Conservation (phyloP, 805 yeast species). For the Metschnikowia koreensis region DNA sequence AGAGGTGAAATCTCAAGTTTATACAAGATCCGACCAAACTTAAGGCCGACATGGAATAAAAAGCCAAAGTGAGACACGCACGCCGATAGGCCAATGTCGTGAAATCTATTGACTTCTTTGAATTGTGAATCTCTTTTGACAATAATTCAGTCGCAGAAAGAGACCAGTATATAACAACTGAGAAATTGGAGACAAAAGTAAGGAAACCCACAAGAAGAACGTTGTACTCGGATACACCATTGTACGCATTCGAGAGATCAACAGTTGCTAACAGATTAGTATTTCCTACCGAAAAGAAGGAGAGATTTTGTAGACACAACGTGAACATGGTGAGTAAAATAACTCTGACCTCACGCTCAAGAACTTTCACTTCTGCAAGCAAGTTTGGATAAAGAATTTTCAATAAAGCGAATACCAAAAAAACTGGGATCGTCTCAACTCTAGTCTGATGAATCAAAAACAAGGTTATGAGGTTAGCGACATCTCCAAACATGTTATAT, state of each 20-base stretch:
- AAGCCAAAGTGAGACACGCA: conserved; percentile 42
- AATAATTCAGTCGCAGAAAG: conserved; percentile 39
- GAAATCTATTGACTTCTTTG: conserved; percentile 5
- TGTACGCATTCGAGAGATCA: conserved; percentile 88
- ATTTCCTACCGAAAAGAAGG: conserved; percentile 85
- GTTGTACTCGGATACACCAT: conserved; percentile 74
- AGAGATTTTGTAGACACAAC: conserved; percentile 64
- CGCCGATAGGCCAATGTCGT: conserved; percentile 2
- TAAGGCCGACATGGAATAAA: conserved; percentile 59
- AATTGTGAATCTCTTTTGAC: conserved; percentile 11
- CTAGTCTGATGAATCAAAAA: conserved; percentile 56
- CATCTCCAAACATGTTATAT: conserved; percentile 23
- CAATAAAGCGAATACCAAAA: conserved; percentile 35
- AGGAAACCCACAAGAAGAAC: conserved; percentile 70
- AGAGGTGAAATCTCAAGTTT: conserved; percentile 76
- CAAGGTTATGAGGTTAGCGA: conserved; percentile 36
- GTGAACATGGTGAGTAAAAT: conserved; percentile 33
- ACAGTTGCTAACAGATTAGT: conserved; percentile 91
- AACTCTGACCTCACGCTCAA: conserved; percentile 18
- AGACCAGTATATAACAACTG: conserved; percentile 83
- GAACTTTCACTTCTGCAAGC: conserved; percentile 5
- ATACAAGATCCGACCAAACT: conserved; percentile 68
- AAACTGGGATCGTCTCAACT: conserved; percentile 55
- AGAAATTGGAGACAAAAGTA: conserved; percentile 81
- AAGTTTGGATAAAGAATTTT: conserved; percentile 20